phyloP scores from a whole-genome alignment of 1,284 basidiomycete genomes.

The Phlebopus sp. region DNA sequence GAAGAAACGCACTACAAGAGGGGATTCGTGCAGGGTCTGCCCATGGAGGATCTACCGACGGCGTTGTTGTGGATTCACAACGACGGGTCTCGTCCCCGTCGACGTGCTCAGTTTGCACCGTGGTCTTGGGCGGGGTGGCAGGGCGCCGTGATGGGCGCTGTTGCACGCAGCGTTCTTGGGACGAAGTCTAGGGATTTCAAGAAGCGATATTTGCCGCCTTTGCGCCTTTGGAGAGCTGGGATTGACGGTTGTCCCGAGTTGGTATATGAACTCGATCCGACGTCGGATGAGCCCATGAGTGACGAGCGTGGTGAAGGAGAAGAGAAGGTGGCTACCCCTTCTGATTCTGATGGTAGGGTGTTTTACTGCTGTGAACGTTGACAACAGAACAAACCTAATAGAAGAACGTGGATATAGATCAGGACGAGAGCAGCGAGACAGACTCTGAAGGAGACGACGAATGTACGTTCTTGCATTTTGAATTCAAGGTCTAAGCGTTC shows the following conservation, averaged over 20 bases:
- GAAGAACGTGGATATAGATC: too few species aligned
- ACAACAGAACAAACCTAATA: too few species aligned
- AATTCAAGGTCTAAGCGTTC: too few species aligned
- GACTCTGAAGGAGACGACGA: too few species aligned
- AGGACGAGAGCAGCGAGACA: too few species aligned
- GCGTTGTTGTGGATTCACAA: conserved; percentile 13
- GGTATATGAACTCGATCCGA: conserved; percentile 9
- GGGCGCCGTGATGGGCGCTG: background rate
- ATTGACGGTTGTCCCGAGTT: background rate
- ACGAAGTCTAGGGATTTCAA: too few species aligned
- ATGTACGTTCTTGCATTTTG: too few species aligned
- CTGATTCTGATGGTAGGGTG: too few species aligned
- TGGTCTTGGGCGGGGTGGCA: conserved; percentile 19
- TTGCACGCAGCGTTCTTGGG: too few species aligned
- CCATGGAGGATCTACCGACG: conserved; percentile 6
- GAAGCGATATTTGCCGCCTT: background rate
- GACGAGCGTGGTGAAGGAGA: background rate
- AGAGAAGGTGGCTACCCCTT: too few species aligned
- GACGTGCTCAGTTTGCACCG: conserved; percentile 3
- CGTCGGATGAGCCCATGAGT: too few species aligned
- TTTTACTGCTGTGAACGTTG: too few species aligned
- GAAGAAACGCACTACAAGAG: conserved; percentile 1
- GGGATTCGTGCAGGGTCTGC: conserved; percentile 16
- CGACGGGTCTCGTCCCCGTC: conserved; percentile 1
- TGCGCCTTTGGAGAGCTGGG: conserved; percentile 15